Percentiles rank a stretch among this genome's conserved stretches.
These are phyloP conservation scores for Penicillium angulare DNA, from an alignment of 495 filamentous ascomycete species.

Conservation along the genomic window DNA sequence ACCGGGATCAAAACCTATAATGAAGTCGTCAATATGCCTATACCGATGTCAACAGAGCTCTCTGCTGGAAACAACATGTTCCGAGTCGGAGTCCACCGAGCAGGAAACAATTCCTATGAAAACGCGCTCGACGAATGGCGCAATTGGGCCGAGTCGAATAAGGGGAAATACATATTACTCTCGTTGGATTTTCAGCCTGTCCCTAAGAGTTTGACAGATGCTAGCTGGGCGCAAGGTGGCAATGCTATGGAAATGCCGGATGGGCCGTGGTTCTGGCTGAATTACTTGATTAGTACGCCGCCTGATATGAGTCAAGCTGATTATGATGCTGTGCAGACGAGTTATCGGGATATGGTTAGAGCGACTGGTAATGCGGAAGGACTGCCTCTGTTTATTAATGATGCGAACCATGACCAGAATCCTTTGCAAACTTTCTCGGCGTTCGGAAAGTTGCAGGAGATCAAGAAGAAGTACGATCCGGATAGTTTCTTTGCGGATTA, in stretches of 20 bases:
- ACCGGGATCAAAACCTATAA: constrained; percentile 25
- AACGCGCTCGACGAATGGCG: constrained; percentile 25
- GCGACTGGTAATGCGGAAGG: constrained; percentile 25
- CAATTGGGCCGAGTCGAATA: constrained; percentile 28
- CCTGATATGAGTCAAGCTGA: constrained; percentile 21
- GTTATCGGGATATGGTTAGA: constrained; percentile 30
- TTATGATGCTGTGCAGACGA: constrained; percentile 29
- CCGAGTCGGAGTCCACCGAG: constrained; percentile 32
- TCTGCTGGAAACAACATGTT: constrained; percentile 33
- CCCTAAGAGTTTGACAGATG: constrained; percentile 31
- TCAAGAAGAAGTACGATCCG: constrained; percentile 39
- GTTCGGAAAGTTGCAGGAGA: constrained; percentile 24
- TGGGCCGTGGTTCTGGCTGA: constrained; percentile 35
- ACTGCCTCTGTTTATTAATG: constrained; percentile 34
- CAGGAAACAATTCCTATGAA: constrained; percentile 21
- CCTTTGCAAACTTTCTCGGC: constrained; percentile 31
- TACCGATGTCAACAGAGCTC: constrained; percentile 24
- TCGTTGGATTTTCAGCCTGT: constrained; percentile 36
- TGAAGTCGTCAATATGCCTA: constrained; percentile 33
- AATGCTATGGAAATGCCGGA: constrained; percentile 41
- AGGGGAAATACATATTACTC: constrained; percentile 27
- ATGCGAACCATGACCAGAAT: constrained; percentile 31
- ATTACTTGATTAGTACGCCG: constrained; percentile 28
- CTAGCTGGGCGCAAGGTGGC: constrained; percentile 33
- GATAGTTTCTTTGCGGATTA: constrained; percentile 34